These are phyloP conservation scores for Aschersonia sp. DNA, from an alignment of 2,329 filamentous ascomycete species.

Conservation along the genomic window DNA sequence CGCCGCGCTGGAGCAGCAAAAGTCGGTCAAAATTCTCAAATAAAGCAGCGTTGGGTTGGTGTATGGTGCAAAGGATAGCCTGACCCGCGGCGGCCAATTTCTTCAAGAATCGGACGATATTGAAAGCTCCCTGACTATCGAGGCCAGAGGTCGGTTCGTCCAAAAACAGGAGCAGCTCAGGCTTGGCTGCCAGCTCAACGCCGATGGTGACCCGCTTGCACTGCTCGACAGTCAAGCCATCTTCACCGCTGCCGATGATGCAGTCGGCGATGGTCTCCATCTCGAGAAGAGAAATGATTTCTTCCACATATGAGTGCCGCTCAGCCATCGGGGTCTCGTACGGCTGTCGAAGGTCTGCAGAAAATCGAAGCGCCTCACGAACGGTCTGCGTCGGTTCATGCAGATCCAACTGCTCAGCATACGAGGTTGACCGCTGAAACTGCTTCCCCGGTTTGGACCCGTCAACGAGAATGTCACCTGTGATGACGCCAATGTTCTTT, in stretches of 20 bases:
- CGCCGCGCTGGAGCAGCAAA: conserved; percentile 62
- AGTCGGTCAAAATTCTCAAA: conserved; percentile 84
- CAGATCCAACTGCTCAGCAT: conserved; percentile 48
- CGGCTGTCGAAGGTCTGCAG: conserved; percentile 44
- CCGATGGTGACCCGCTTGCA: conserved; percentile 76
- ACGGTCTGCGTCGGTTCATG: conserved; percentile 49
- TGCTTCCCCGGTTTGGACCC: conserved; percentile 40
- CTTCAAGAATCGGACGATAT: conserved; percentile 64
- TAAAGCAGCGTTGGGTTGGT: conserved; percentile 73
- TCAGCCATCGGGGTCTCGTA: conserved; percentile 36
- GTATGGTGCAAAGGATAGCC: conserved; percentile 81
- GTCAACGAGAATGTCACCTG: conserved; percentile 42
- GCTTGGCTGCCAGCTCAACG: conserved; percentile 76
- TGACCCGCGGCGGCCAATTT: conserved; percentile 69
- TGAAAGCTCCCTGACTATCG: conserved; percentile 48
- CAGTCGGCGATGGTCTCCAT: conserved; percentile 45
- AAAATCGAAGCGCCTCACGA: conserved; percentile 48
- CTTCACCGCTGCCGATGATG: conserved; percentile 45
- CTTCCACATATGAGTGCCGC: conserved; percentile 45
- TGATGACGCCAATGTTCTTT: conserved; percentile 47
- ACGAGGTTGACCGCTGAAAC: conserved; percentile 47
- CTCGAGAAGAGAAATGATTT: conserved; percentile 43
- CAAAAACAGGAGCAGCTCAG: conserved; percentile 60
- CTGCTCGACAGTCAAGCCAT: conserved; percentile 55
- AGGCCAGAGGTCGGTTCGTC: conserved; percentile 69